Evolutionary conservation across 257 asterid genomes (phyloP), one percentile per base, ranked within the genome.

Genomic region (Lycium barbarum): DNA sequence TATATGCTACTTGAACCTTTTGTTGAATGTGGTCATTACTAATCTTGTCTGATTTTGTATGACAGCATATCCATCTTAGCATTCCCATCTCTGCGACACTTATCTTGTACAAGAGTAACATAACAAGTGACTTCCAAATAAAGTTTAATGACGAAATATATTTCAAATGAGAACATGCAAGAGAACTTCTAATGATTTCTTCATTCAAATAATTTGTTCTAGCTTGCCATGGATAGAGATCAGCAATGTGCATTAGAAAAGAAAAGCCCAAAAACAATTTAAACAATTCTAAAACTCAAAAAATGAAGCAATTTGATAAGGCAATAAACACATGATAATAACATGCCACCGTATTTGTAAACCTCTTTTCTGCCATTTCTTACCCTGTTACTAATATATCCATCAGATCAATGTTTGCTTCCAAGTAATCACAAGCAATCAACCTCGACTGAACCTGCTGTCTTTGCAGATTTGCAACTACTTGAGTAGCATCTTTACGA

Each of bases 401-500:
- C 97, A 97, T 88, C 87, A 97, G 93, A 90, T 97, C 99, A 70
- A 93, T 80, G 90, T 97, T 97, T 85, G 91, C 92, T 88, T 97
- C 98, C 97, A 95, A 89, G 92, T 95, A 95, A 85, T 97, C 96
- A 82, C 97, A 97, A 59, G 99, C 99, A 88, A 95, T 95, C 93
- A 97, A 80, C 90, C 93, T 91, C 8, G 99, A 97, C 2, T 97
- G 98, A 84, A 97, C 99, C 88, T 94, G 98, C 79, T 97, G 99
- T 91, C 99, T 93, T 90, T 97, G 99, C 91, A 97, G 90, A 92
- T 97, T 97, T 33, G 99, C 97, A 87, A 97, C 98, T 84, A 97
- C 98, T 88, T 94, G 98, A 4, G 98, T 94, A 63, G 98, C 99
- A 90, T 95, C 98, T 89, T 95, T 97, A 83, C 98, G 97, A 55